Evolutionary conservation across 176 grass and related monocot species (phyloP), one percentile per base, ranked within the genome.

Genomic region (Typha latifolia): DNA sequence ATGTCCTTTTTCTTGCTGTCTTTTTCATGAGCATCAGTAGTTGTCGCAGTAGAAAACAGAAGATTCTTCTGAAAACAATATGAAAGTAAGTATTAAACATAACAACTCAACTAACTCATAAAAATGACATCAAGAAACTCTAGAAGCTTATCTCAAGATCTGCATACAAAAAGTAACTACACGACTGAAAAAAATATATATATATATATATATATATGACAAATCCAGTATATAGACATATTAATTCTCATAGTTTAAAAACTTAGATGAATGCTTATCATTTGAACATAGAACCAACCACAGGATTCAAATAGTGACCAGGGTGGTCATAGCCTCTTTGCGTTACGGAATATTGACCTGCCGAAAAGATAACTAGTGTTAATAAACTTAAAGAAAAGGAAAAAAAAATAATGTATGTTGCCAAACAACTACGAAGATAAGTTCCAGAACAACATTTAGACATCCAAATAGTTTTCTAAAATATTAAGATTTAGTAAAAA

Each of bases 21-120:
- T 52, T 73, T 74, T 37, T 56, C 59, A 18, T 73, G 68, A 53
- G 63, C 14, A 69, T 70, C 19, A 56, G 31, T 71, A n/a, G 68
- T 69, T 59, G 80, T 14, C 27, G 72, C 21, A 1, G 80, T 87
- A 47, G 80, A 87, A 57, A 87, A 87, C 7, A 83, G 72, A 23
- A 49, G 57, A 55, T 48, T 70, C 47, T 72, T 83, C 85, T 83
- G 66, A 77, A 77, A 83, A 67, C 3, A 31, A 37, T 15, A 74
- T 3, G 66, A 20, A 55, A 4, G 47, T 27, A 71, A 0, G 56
- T 3, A 53, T 14, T 53, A 6, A 2, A 34, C 21, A 71, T 16
- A 18, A 49, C 22, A 47, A 12, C 52, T 32, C 43, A 22, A 62
- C 0, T 50, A 56, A 71, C 15, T 27, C 48, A 37, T 37, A 37